Evolutionary conservation across 352 stramenopile genomes (phyloP), one percentile per base, ranked within the genome.

Genomic region (Globisporangium nunn): DNA sequence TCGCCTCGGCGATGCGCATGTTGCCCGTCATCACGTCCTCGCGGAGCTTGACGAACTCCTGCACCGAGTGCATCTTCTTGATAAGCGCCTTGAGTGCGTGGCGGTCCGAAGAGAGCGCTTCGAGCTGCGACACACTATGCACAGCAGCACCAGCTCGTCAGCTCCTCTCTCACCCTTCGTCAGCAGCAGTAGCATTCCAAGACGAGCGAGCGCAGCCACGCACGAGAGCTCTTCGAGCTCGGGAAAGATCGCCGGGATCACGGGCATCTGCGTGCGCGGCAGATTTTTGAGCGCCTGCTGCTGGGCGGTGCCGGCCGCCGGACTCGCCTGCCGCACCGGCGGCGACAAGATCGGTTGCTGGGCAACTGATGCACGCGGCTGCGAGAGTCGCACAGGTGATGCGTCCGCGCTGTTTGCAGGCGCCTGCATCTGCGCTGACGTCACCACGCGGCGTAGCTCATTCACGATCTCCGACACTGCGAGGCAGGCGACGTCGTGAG

Each of bases 181-280:
- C 4, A 6, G 30, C 40, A 23, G 1, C 40, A 23, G 4, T 17
- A 33, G 44, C 44, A 5, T 28, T 18, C 44, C 23, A 23, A 23
- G 23, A 1, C 23, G 23, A 49, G 44, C 40, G 12, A 8, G 15
- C 40, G 28, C 28, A 30, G 15, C n/a, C 10, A 72, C 77, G 64
- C 77, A 93, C 83, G 78, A 86, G 2, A 93, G 62, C 50, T 89
- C 75, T 57, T 93, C 81, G 3, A 93, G 72, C 47, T 87, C 80
- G 0, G 78, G 78, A 47, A 91, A 88, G 29, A 84, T 73, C 23
- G 81, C 60, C 39, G 84, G 84, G 49, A 91, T 91, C 29, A 76
- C 71, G 0, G 84, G 84, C 71, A 91, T 82, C 48, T 91, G 81
- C 0, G 81, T 86, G 10, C 76, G 81, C 48, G 85, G 78, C 33